Evolutionary conservation across 1,284 basidiomycete species (phyloP).

Genomic region (Leccinum solheimii): DNA sequence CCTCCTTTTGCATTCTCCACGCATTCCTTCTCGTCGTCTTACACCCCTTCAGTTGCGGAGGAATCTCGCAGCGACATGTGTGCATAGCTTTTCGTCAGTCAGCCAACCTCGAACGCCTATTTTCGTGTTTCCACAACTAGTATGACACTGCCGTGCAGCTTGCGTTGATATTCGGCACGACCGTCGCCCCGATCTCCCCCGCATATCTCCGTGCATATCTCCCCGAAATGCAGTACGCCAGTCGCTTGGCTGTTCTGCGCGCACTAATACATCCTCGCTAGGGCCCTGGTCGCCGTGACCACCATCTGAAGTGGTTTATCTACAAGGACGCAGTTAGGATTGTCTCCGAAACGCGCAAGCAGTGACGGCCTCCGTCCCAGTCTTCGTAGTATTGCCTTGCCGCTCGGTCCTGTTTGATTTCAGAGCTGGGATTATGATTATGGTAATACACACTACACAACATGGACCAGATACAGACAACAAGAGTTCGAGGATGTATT

Average conservation of each 20-base stretch:
- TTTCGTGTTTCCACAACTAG: constrained; percentile 40
- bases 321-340: constrained; percentile 69
- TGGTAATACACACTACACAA: constrained; percentile 27
- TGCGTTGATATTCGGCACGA: constrained; percentile 85
- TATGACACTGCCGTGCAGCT: constrained; percentile 94
- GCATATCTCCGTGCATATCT: constrained; percentile 59
- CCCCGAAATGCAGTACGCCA: constrained; percentile 61
- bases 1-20: not conserved
- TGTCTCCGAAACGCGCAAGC: constrained; percentile 40
- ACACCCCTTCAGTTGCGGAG: constrained; percentile 6
- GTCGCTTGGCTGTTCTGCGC: not conserved
- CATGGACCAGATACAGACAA: constrained; percentile 26
- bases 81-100: not conserved
- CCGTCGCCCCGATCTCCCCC: constrained; percentile 79
- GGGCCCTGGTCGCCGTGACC: constrained; percentile 84
- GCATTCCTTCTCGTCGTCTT: not conserved
- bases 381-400: constrained; percentile 13
- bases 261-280: constrained; percentile 34
- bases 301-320: constrained; percentile 92
- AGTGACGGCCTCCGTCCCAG: constrained; percentile 26
- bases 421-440: constrained; percentile 8
- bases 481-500: not conserved
- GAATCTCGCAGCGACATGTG: constrained; percentile 34
- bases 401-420: not conserved
- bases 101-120: not conserved